These are phyloP conservation scores for Hemisphaericaspora lyxosophila DNA, from an alignment of 1,139 yeast species.

Conservation along the genomic window DNA sequence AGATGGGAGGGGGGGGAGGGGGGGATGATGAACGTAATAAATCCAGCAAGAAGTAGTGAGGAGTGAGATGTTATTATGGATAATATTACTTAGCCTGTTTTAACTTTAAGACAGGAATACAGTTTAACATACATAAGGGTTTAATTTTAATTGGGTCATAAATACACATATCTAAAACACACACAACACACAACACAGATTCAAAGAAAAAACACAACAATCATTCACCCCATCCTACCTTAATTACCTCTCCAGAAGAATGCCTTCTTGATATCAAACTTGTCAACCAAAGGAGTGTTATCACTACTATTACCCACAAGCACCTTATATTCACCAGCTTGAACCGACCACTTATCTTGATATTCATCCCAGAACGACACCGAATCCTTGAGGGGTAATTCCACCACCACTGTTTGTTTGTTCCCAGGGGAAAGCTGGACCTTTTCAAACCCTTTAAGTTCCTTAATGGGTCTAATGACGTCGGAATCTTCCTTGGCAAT, in stretches of 20 bases:
- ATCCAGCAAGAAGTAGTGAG: too few species aligned
- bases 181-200: too few species aligned
- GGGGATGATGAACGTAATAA: too few species aligned
- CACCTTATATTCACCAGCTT: constrained; percentile 47
- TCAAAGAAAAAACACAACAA: too few species aligned
- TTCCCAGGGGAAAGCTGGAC: constrained; percentile 41
- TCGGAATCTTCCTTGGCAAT: constrained; percentile 36
- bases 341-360: constrained; percentile 36
- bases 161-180: too few species aligned
- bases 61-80: too few species aligned
- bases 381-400: constrained; percentile 44
- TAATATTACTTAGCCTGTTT: too few species aligned
- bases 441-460: constrained; percentile 55
- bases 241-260: constrained; percentile 22
- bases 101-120: too few species aligned
- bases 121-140: too few species aligned
- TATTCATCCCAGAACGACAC: constrained; percentile 55
- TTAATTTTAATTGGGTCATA: too few species aligned
- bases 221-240: too few species aligned
- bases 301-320: constrained; percentile 40
- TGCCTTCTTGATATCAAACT: constrained; percentile 27
- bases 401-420: constrained; percentile 31
- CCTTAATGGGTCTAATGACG: constrained; percentile 53
- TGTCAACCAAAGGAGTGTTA: constrained; percentile 26
- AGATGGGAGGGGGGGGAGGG: too few species aligned